Evolutionary conservation across 768 basidiomycete species (phyloP).

Genomic region (Sarcomyxa edulis): DNA sequence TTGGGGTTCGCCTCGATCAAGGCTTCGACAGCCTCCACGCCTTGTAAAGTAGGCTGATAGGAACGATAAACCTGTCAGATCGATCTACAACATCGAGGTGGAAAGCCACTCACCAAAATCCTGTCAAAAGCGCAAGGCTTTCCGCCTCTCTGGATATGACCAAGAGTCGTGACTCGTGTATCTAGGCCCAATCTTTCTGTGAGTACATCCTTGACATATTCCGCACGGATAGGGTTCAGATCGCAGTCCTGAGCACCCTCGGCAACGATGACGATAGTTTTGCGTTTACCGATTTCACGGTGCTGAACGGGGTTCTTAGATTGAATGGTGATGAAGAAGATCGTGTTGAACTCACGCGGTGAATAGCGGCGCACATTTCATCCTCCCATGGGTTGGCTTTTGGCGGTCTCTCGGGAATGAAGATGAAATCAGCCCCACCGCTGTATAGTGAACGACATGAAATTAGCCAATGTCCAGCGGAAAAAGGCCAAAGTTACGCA

Average conservation of each 20-base stretch:
- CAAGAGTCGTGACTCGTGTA: constrained; percentile 93
- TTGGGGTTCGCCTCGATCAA: constrained; percentile 81
- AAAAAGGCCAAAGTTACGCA: constrained; percentile 38
- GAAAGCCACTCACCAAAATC: constrained; percentile 60
- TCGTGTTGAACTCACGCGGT: constrained; percentile 46
- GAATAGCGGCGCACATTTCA: constrained; percentile 83
- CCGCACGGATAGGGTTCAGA: constrained; percentile 88
- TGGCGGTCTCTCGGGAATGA: constrained; percentile 94
- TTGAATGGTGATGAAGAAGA: not conserved
- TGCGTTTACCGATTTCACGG: constrained; percentile 87
- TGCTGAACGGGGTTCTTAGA: constrained; percentile 48
- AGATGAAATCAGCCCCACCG: constrained; percentile 93
- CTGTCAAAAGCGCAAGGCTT: constrained; percentile 91
- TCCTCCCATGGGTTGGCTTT: constrained; percentile 79
- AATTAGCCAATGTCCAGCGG: too few relatives aligned
- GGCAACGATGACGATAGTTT: constrained; percentile 97
- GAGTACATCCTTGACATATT: constrained; percentile 87
- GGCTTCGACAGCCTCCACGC: constrained; percentile 87
- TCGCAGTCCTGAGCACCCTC: constrained; percentile 90
- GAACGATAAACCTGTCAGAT: constrained; percentile 2
- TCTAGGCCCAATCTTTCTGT: constrained; percentile 85
- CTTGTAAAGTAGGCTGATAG: constrained; percentile 91
- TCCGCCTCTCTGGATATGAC: constrained; percentile 95
- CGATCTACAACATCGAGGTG: not conserved
- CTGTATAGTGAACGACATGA: too few relatives aligned